phyloP scores from a whole-genome alignment of 2,329 filamentous ascomycete genomes.

The Talaromyces sp. region DNA sequence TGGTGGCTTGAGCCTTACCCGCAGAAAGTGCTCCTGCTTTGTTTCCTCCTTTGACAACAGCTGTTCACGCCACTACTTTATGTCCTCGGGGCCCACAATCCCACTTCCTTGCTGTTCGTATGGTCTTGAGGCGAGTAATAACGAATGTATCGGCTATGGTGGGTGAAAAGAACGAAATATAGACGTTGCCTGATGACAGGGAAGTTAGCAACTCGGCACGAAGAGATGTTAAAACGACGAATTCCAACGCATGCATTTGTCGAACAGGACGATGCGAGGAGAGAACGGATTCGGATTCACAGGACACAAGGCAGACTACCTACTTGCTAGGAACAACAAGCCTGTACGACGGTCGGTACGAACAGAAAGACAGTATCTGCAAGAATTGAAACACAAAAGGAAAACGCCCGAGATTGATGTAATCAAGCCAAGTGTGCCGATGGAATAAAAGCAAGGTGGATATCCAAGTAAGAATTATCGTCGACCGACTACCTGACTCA shows the following conservation, averaged over 20 bases:
- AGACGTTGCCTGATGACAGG: constrained; percentile 28
- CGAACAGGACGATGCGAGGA: background rate
- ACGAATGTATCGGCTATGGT: constrained; percentile 22
- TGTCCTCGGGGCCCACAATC: background rate
- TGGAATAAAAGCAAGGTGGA: background rate
- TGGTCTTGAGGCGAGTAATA: constrained; percentile 32
- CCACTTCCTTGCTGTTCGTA: background rate
- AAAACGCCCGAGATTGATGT: constrained; percentile 15
- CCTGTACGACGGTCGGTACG: constrained; percentile 15
- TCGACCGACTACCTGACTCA: constrained; percentile 16
- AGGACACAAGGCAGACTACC: constrained; percentile 12
- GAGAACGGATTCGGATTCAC: constrained; percentile 1
- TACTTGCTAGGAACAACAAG: constrained; percentile 15
- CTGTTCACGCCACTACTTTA: background rate
- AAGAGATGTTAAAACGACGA: background rate
- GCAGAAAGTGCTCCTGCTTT: constrained; percentile 27
- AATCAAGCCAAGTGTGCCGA: constrained; percentile 14
- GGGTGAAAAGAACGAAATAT: constrained; percentile 27
- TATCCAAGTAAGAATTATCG: constrained; percentile 17
- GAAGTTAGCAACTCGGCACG: background rate
- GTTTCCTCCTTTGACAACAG: constrained; percentile 28
- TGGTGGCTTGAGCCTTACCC: constrained; percentile 48
- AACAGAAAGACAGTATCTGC: constrained; percentile 19
- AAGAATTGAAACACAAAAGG: constrained; percentile 29
- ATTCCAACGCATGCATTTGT: background rate